These are phyloP conservation scores for Peronospora belbahrii DNA, from an alignment of 352 stramenopile species.

Conservation along the genomic window DNA sequence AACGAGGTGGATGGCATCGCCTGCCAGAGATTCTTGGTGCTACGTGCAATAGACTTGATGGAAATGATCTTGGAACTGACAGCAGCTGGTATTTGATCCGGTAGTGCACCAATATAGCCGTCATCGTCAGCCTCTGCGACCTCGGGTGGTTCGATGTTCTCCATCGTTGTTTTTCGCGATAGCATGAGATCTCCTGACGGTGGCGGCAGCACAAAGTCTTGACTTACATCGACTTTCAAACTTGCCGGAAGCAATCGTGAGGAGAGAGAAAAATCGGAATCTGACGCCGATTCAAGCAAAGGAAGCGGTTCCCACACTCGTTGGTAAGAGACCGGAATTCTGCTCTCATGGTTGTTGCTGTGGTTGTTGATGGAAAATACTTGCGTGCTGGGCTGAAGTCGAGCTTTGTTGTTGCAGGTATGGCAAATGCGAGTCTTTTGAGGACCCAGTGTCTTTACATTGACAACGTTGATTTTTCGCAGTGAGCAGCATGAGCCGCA, in stretches of 20 bases:
- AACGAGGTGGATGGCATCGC: slow-evolving; percentile 2
- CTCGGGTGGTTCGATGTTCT: slow-evolving; percentile 12
- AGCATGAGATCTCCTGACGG: slow-evolving; percentile 8
- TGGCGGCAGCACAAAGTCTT: slow-evolving; percentile 10
- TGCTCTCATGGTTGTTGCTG: slow-evolving; percentile 4
- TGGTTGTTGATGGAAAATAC: slow-evolving; percentile 21
- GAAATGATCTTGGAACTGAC: slow-evolving; percentile 47
- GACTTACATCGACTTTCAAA: slow-evolving; percentile 10
- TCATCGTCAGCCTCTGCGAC: slow-evolving; percentile 16
- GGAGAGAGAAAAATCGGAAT: slow-evolving; percentile 8
- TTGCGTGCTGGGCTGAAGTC: slow-evolving; percentile 27
- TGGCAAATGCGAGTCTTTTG: slow-evolving; percentile 64
- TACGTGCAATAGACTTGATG: slow-evolving; percentile 38
- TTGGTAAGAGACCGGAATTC: slow-evolving; percentile 15
- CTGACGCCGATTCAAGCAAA: slow-evolving; percentile 7
- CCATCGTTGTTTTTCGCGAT: slow-evolving; percentile 8
- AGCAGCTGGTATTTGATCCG: slow-evolving; percentile 12
- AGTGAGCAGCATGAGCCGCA: slow-evolving; percentile 47
- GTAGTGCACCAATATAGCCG: slow-evolving; percentile 23
- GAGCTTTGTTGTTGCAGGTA: slow-evolving; percentile 48
- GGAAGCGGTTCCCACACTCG: slow-evolving; percentile 16
- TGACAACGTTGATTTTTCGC: slow-evolving; percentile 31
- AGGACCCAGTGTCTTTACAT: slow-evolving; percentile 25
- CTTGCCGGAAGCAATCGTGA: slow-evolving; percentile 6
- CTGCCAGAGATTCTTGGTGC: slow-evolving; percentile 22